Evolutionary conservation across 805 yeast species (phyloP).

Genomic region (Pichia heedii): DNA sequence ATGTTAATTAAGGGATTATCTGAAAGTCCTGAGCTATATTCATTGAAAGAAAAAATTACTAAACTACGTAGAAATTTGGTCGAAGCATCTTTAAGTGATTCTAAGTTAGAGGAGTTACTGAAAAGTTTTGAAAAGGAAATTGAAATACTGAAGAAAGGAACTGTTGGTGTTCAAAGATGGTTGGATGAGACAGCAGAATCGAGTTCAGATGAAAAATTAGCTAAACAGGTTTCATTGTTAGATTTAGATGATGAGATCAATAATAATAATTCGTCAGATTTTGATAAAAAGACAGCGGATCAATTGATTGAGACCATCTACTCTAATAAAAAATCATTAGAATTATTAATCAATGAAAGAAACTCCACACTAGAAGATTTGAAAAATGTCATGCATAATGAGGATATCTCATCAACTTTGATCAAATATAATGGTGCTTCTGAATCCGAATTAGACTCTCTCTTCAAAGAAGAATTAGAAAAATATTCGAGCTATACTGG

Average conservation of each 20-base stretch:
- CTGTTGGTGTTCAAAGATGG: conserved; percentile 29
- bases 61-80: conserved; percentile 49
- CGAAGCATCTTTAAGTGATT: conserved; percentile 55
- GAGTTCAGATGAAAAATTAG: background rate
- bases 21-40: conserved; percentile 2
- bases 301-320: conserved; percentile 42
- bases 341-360: conserved; percentile 56
- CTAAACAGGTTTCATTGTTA: conserved; percentile 36
- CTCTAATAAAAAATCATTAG: conserved; percentile 50
- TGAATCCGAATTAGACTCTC: conserved; percentile 34
- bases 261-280: background rate
- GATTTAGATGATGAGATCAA: conserved; percentile 51
- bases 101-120: conserved; percentile 40
- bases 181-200: conserved; percentile 12
- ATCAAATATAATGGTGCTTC: conserved; percentile 48
- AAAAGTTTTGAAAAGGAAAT: conserved; percentile 35
- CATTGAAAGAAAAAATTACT: conserved; percentile 44
- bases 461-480: conserved; percentile 63
- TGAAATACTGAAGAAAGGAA: conserved; percentile 36
- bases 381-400: conserved; percentile 62
- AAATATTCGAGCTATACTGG: conserved; percentile 65
- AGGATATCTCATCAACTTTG: conserved; percentile 74
- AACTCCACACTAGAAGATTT: conserved; percentile 50
- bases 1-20: conserved; percentile 11
- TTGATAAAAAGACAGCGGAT: conserved; percentile 23